Evolutionary conservation across 228 moss, liverwort and hornwort species (phyloP), one percentile per base, ranked within the genome.

Genomic region (Sphagnum magellanicum): DNA sequence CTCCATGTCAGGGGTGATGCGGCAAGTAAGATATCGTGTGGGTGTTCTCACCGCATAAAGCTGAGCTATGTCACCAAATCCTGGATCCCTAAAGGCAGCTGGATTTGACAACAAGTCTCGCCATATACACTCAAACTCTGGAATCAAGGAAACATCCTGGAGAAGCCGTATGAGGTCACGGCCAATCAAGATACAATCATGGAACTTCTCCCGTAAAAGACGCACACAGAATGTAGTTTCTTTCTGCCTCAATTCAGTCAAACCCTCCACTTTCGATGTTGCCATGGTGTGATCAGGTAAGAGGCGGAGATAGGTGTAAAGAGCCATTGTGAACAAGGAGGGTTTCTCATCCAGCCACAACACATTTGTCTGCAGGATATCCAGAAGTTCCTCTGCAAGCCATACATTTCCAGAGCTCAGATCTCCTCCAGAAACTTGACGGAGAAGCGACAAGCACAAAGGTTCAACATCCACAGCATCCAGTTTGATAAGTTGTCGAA

Each of bases 1-100:
- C 72, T 97, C 97, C 97, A 97, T 93, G 46, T 90, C 98, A 49
- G 98, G 98, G 46, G 98, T 98, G 16, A 98, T 82, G 75, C 98
- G 75, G 52, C 94, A 98, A 16, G 89, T 83, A 83, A 98, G 74
- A 72, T 98, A 98, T 50, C 98, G 88, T 5, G 81, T 89, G 16
- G 98, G 98, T 11, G 98, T 98, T 51, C 98, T 87, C 49, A 87
- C 75, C n/a, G 81, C 82, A 75, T 94, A 98, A 73, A 98, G 75
- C 76, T 98, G 91, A 0, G 92, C 87, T 51, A 98, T 93, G 68
- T 98, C 98, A 50, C 91, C 90, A 79, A 98, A 92, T 6, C 91
- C 79, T n/a, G 87, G 79, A 53, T 90, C 83, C 74, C 91, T 97
- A 55, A 98, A 93, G 61, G 74, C 75, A 0, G 89, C 69, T 12